Percentiles rank a stretch among this genome's conserved stretches.
Conservation (phyloP, 2,329 filamentous ascomycete species). For the Fusarium armeniacum region DNA sequence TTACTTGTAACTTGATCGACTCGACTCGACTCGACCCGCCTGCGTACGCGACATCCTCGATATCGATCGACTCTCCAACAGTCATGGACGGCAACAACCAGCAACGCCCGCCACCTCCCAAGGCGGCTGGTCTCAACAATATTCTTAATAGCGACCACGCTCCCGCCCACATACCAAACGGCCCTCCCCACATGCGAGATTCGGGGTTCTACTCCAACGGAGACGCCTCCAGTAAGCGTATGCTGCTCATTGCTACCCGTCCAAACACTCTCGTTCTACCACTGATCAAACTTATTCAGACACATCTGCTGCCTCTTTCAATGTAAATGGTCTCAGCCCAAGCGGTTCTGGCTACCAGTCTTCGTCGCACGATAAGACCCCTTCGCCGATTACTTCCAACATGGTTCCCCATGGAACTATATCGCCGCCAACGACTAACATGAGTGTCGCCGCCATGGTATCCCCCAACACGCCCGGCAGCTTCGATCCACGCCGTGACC, state of each 20-base stretch:
- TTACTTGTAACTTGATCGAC: constrained; percentile 20
- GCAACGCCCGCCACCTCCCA: constrained; percentile 50
- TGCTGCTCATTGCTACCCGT: constrained; percentile 38
- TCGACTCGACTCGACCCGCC: constrained; percentile 10
- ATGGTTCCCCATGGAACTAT: constrained; percentile 66
- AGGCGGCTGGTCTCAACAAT: constrained; percentile 57
- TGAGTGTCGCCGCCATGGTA: constrained; percentile 77
- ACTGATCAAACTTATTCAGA: constrained; percentile 50
- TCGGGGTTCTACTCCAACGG: constrained; percentile 62
- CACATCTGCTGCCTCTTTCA: constrained; percentile 59
- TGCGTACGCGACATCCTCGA: constrained; percentile 28
- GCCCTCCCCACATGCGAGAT: constrained; percentile 56
- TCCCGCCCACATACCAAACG: constrained; percentile 46
- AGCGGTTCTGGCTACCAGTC: constrained; percentile 65
- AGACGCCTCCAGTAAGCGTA: constrained; percentile 61
- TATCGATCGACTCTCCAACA: constrained; percentile 30
- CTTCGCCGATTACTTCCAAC: constrained; percentile 69
- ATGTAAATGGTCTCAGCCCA: constrained; percentile 57
- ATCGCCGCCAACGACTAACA: constrained; percentile 70
- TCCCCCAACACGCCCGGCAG: constrained; percentile 68
- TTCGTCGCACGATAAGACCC: constrained; percentile 69
- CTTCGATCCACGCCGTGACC: constrained; percentile 60
- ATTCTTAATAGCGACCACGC: constrained; percentile 57
- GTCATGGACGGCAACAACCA: constrained; percentile 51
- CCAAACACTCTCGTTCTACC: constrained; percentile 26